Conservation (phyloP, 1,139 yeast genomes). For the Candida sojae region DNA sequence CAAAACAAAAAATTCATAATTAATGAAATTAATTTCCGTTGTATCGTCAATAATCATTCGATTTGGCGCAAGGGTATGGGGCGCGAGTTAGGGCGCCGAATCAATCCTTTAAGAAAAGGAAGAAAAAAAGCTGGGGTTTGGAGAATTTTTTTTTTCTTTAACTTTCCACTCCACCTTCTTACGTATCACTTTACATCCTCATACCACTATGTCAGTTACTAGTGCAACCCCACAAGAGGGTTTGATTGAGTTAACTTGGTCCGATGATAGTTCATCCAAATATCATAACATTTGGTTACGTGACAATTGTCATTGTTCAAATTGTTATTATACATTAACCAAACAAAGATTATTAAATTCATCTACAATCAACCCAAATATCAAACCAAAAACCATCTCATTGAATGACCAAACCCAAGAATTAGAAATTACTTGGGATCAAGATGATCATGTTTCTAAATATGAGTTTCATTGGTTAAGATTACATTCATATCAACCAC, state of each 20-base stretch:
- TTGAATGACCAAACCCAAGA: constrained; percentile 23
- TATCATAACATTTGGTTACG: constrained; percentile 67
- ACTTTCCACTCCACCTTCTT: no score
- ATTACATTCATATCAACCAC: constrained; percentile 62
- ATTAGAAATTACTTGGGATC: constrained; percentile 13
- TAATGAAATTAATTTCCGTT: no score
- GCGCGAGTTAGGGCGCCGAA: no score
- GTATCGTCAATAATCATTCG: no score
- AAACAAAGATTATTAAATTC: constrained; percentile 67
- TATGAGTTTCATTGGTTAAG: constrained; percentile 56
- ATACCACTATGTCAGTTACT: constrained; percentile 29
- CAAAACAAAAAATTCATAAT: no score
- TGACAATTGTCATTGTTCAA: constrained; percentile 67
- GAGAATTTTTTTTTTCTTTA: no score
- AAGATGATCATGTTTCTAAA: constrained; percentile 42
- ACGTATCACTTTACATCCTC: no score
- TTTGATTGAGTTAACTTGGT: constrained; percentile 14
- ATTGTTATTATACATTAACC: constrained; percentile 60
- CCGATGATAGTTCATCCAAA: constrained; percentile 14
- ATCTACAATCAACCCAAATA: constrained; percentile 51
- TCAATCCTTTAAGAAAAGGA: no score
- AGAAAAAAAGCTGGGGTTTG: no score
- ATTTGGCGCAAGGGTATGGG: no score
- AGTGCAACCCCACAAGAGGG: constrained; percentile 2
- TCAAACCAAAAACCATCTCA: constrained; percentile 29